Conservation (phyloP, 768 basidiomycete species). For the Pholiota conissans region DNA sequence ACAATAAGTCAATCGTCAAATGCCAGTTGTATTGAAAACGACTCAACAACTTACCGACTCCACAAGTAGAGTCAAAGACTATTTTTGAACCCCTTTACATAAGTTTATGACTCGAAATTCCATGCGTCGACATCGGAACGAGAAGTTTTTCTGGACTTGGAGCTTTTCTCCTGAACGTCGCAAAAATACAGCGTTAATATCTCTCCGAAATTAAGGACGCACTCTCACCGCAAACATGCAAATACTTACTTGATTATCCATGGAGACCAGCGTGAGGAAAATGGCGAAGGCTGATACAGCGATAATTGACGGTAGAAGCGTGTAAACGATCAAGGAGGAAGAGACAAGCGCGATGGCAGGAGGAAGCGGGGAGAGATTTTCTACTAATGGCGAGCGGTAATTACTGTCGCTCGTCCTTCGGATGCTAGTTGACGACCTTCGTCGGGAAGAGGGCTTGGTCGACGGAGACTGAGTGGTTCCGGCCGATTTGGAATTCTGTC, state of each 20-base stretch:
- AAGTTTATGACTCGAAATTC: not conserved
- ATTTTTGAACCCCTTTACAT: not conserved
- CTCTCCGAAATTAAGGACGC: too few species aligned
- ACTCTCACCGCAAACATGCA: too few species aligned
- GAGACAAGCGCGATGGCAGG: constrained; percentile 7
- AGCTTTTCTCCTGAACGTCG: not conserved
- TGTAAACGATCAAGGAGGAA: constrained; percentile 7
- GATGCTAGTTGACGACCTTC: not conserved
- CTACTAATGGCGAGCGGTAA: too few species aligned
- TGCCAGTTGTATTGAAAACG: too few species aligned
- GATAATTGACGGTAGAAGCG: constrained; percentile 6
- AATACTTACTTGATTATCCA: not conserved
- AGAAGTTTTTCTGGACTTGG: too few species aligned
- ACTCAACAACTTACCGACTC: too few species aligned
- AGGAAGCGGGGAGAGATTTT: not conserved
- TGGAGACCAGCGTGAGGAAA: constrained; percentile 5
- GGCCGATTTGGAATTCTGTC: not conserved
- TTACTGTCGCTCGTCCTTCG: not conserved
- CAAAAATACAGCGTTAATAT: not conserved
- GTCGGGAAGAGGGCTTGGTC: not conserved
- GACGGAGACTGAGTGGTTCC: not conserved
- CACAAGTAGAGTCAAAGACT: too few species aligned
- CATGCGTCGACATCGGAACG: too few species aligned
- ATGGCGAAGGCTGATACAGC: constrained; percentile 5
- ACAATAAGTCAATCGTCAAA: too few species aligned